Conservation (phyloP, 495 filamentous ascomycete genomes). For the Tirmania nivea region DNA sequence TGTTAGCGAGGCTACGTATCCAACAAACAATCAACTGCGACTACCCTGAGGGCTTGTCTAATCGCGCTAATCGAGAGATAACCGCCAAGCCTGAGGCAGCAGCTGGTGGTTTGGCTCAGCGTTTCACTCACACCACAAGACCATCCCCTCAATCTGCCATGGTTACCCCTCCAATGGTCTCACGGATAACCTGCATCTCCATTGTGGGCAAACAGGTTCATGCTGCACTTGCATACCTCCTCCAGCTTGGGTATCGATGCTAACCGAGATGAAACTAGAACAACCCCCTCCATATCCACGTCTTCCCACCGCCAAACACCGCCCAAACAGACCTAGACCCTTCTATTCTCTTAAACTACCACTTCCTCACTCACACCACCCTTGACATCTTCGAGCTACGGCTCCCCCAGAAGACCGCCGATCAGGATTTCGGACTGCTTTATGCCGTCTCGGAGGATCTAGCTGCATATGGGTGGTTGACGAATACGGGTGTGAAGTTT, state of each 20-base stretch:
- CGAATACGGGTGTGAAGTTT: slow-evolving; percentile 85
- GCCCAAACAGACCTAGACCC: not conserved
- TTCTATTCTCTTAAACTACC: slow-evolving; percentile 44
- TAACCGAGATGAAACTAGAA: not conserved
- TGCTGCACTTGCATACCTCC: not conserved
- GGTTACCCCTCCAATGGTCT: not conserved
- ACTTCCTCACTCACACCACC: slow-evolving; percentile 69
- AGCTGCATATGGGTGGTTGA: slow-evolving; percentile 83
- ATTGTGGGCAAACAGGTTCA: not conserved
- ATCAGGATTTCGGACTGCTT: slow-evolving; percentile 75
- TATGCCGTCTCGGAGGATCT: slow-evolving; percentile 83
- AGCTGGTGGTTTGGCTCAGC: too few species aligned
- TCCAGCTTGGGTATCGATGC: not conserved
- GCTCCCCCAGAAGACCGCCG: slow-evolving; percentile 37
- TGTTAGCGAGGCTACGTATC: too few species aligned
- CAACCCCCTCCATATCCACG: not conserved
- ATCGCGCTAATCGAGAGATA: too few species aligned
- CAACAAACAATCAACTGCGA: too few species aligned
- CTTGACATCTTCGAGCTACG: slow-evolving; percentile 85
- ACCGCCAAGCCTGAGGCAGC: too few species aligned
- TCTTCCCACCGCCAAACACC: not conserved
- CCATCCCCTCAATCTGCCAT: not conserved
- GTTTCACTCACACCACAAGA: too few species aligned
- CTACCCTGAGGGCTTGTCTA: too few species aligned
- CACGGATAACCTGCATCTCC: not conserved